Evolutionary conservation across 352 stramenopile species (phyloP).

Genomic region (Peronospora belbahrii): DNA sequence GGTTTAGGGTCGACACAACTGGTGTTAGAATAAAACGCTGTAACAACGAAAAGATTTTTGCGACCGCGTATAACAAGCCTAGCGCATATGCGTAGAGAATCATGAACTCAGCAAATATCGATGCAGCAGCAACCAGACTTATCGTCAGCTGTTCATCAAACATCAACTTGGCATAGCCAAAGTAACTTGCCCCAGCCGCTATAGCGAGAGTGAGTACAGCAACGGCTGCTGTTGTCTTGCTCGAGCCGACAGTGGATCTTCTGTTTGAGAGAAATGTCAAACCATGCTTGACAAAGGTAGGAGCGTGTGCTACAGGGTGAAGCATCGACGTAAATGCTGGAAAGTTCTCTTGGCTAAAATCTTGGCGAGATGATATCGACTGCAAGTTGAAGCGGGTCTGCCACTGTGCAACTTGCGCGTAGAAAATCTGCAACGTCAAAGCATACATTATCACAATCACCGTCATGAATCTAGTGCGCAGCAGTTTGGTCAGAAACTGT

Average conservation of each 20-base stretch:
- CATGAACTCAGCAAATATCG: constrained; percentile 19
- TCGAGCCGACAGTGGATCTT: constrained; percentile 3
- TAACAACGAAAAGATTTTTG: constrained; percentile 30
- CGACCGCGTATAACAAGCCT: constrained; percentile 44
- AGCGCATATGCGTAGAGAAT: constrained; percentile 50
- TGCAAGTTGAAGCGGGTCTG: constrained; percentile 55
- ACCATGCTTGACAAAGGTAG: constrained; percentile 25
- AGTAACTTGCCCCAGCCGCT: constrained; percentile 7
- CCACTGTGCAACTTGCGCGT: constrained; percentile 55
- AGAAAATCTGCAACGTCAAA: constrained; percentile 56
- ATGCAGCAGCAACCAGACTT: constrained; percentile 1
- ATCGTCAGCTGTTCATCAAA: not conserved
- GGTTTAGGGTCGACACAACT: constrained; percentile 19
- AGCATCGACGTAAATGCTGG: constrained; percentile 57
- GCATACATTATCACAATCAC: constrained; percentile 59
- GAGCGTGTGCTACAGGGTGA: constrained; percentile 39
- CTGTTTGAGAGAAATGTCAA: not conserved
- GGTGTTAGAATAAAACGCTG: constrained; percentile 32
- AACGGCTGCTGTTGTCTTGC: constrained; percentile 2
- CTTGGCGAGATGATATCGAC: constrained; percentile 13
- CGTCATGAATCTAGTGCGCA: constrained; percentile 39
- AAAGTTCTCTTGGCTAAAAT: constrained; percentile 29
- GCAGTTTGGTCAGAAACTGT: constrained; percentile 37
- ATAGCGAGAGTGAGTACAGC: constrained; percentile 9
- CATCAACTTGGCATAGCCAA: constrained; percentile 12